Percentiles rank a stretch among this genome's conserved stretches.
Evolutionary conservation across 441 rosid species (phyloP).

Genomic region (Dalechampia spathulata): DNA sequence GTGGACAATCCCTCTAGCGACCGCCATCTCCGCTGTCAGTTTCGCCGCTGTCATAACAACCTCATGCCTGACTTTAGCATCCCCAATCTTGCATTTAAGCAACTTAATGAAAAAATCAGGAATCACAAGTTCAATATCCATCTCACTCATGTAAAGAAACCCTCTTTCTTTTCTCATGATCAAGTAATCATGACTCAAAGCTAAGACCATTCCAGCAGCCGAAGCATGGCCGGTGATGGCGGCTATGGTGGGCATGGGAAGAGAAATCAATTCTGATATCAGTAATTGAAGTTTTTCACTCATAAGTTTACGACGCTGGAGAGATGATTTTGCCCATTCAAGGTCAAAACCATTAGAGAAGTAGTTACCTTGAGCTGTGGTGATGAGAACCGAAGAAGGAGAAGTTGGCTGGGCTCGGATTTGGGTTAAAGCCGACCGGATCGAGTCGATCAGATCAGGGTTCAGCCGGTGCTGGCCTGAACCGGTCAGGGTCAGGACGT

Average conservation of each 20-base stretch:
- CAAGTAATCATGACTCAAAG: conserved; percentile 53
- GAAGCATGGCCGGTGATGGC: conserved; percentile 69
- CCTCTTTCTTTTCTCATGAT: conserved; percentile 64
- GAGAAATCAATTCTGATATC: conserved; percentile 41
- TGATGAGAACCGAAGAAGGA: conserved; percentile 41
- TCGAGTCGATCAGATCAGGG: conserved; percentile 37
- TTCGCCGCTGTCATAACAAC: conserved; percentile 44
- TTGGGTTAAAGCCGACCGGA: conserved; percentile 30
- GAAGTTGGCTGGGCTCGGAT: conserved; percentile 32
- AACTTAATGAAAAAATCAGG: conserved; percentile 33
- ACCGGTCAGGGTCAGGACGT: conserved; percentile 45
- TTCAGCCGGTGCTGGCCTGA: conserved; percentile 63
- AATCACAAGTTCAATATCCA: conserved; percentile 39
- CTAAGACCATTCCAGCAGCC: conserved; percentile 52
- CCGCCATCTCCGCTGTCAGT: conserved; percentile 40
- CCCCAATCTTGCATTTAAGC: conserved; percentile 31
- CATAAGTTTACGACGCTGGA: conserved; percentile 26
- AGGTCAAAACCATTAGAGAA: conserved; percentile 76
- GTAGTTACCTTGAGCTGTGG: conserved; percentile 59
- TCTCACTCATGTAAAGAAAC: conserved; percentile 65
- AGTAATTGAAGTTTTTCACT: conserved; percentile 30
- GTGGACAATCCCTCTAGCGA: conserved; percentile 34
- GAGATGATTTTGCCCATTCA: conserved; percentile 27
- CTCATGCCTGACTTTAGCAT: conserved; percentile 31
- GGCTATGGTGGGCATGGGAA: conserved; percentile 74